Evolutionary conservation across 2,329 filamentous ascomycete genomes (phyloP), one percentile per base, ranked within the genome.

Genomic region (Tolypocladium nubicola): DNA sequence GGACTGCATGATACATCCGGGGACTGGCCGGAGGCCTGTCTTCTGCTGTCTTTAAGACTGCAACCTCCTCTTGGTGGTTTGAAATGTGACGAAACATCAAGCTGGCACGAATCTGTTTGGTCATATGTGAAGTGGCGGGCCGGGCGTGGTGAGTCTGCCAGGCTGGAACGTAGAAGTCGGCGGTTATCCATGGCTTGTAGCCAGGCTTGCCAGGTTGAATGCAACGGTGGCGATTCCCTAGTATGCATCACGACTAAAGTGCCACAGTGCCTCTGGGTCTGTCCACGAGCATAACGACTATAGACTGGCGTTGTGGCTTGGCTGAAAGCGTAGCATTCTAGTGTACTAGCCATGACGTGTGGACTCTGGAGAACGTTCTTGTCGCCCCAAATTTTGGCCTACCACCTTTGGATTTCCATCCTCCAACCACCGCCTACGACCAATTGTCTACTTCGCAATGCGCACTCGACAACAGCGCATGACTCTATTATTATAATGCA

Each of bases 1-100:
- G 75, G 69, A 74, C 72, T 75, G 72, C 73, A 77, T 77, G 76
- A 76, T 75, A 74, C 71, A 74, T 69, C 60, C 64, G 64, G 62
- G 65, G 64, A 60, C 60, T 61, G 66, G 65, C 66, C 65, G 61
- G 62, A 69, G 72, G 72, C 71, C 70, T 70, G 72, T 72, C 70
- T 71, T 68, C 69, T 73, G 74, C 73, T 71, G 75, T 76, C 72
- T 73, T 69, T 70, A 69, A 65, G 72, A 70, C 71, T 72, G 68
- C 67, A 66, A 67, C 64, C 70, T 70, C 70, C 70, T 72, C 73
- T 75, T 74, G 75, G 71, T 75, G 73, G 71, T 75, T 59, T 72
- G 68, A 70, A 76, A 77, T 74, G 71, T 71, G 70, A 75, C 65
- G 65, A 54, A 71, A 64, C 69, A 69, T 73, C 69, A 73, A 72